phyloP scores from a whole-genome alignment of 768 basidiomycete genomes.

The Pleurotus sapidus region DNA sequence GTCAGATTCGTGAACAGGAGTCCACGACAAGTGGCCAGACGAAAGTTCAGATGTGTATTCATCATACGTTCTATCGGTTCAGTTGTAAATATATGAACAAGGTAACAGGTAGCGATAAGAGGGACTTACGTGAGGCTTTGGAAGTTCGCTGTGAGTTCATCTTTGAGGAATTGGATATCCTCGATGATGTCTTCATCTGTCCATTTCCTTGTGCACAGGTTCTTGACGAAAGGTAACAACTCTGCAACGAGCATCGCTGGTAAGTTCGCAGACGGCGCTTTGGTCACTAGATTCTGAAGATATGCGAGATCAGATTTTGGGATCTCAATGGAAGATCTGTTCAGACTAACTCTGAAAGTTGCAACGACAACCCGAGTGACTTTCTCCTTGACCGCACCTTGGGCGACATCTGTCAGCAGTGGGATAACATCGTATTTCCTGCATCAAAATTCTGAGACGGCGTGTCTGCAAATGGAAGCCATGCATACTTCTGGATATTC shows the following conservation, averaged over 20 bases:
- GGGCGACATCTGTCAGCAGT: slow-evolving; percentile 77
- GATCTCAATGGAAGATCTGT: too few species aligned
- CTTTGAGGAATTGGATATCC: slow-evolving; percentile 83
- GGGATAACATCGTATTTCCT: slow-evolving; percentile 92
- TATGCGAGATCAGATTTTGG: too few species aligned
- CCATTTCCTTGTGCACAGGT: slow-evolving; percentile 82
- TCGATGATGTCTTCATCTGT: slow-evolving; percentile 94
- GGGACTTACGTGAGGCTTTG: slow-evolving; percentile 82
- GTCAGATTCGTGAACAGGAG: slow-evolving; percentile 93
- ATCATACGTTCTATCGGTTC: slow-evolving; percentile 79
- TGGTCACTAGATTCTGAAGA: slow-evolving; percentile 79
- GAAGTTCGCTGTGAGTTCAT: slow-evolving; percentile 82
- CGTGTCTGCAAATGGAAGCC: not conserved
- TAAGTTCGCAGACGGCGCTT: slow-evolving; percentile 85
- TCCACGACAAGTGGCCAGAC: slow-evolving; percentile 92
- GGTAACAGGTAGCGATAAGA: not conserved
- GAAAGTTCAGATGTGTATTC: slow-evolving; percentile 91
- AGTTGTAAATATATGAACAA: not conserved
- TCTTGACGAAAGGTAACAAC: slow-evolving; percentile 83
- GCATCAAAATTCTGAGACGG: not conserved
- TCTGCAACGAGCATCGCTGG: slow-evolving; percentile 91
- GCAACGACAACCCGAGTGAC: slow-evolving; percentile 92
- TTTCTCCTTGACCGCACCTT: slow-evolving; percentile 94
- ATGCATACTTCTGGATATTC: slow-evolving; percentile 78
- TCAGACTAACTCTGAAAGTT: slow-evolving; percentile 68